phyloP scores from a whole-genome alignment of 1,139 yeast genomes.

The Scheffersomyces parashehatae region DNA sequence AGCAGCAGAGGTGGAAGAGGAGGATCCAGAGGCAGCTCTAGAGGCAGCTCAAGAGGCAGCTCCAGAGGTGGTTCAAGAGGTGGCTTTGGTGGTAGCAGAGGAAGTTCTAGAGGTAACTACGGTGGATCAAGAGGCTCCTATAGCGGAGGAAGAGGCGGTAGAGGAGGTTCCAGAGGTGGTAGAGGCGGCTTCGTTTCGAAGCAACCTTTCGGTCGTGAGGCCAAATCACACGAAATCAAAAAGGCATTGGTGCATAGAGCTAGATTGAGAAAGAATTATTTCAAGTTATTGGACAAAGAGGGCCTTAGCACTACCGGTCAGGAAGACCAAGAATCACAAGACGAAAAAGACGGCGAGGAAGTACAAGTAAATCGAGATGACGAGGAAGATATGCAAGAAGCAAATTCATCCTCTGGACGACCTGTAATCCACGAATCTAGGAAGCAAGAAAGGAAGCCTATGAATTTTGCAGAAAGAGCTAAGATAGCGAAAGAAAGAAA shows the following conservation, averaged over 20 bases:
- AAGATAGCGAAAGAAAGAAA: conserved; percentile 35
- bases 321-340: not conserved
- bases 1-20: too few species aligned
- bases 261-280: conserved; percentile 78
- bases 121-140: conserved; percentile 18
- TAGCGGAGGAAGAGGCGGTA: conserved; percentile 23
- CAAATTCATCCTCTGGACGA: not conserved
- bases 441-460: conserved; percentile 4
- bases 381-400: not conserved
- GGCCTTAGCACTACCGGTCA: conserved; percentile 31
- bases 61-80: conserved; percentile 22
- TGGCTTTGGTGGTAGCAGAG: conserved; percentile 19
- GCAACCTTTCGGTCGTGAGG: conserved; percentile 22
- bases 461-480: conserved; percentile 49
- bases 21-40: conserved; percentile 5
- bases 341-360: conserved; percentile 7
- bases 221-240: conserved; percentile 61
- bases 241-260: conserved; percentile 79
- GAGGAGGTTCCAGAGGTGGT: conserved; percentile 18
- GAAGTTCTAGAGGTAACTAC: conserved; percentile 1
- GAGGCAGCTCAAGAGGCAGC: conserved; percentile 6
- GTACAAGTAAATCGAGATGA: conserved; percentile 4
- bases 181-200: conserved; percentile 6
- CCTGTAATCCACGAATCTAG: not conserved
- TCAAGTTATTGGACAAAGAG: conserved; percentile 76